Evolutionary conservation across 1,284 basidiomycete species (phyloP).

Genomic region (Ceratobasidium theobromae): DNA sequence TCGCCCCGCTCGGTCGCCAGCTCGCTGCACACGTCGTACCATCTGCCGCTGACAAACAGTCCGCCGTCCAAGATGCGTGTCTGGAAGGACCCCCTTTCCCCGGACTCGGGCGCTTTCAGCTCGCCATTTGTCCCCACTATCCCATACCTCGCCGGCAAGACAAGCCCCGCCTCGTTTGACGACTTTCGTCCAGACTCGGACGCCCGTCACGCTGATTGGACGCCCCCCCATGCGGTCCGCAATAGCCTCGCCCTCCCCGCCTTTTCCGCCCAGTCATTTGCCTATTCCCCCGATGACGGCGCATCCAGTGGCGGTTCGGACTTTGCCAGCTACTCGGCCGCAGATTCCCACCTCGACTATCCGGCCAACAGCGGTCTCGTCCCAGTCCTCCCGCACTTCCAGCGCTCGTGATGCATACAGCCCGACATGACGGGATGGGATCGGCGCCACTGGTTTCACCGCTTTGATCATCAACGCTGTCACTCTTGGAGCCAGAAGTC

Average conservation of each 20-base stretch:
- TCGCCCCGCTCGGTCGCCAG: constrained; percentile 21
- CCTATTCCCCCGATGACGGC: neutral
- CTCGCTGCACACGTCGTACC: constrained; percentile 5
- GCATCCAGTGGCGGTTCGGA: neutral
- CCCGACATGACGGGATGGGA: neutral
- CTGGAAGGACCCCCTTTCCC: neutral
- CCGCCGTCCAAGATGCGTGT: constrained; percentile 1
- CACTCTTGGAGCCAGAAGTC: neutral
- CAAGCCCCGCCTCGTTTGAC: neutral
- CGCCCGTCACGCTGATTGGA: constrained; percentile 10
- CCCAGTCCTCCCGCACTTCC: constrained; percentile 24
- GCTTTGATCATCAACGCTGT: neutral
- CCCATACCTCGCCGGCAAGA: constrained; percentile 2
- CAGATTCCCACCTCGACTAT: constrained; percentile 12
- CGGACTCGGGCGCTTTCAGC: neutral
- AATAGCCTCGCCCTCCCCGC: constrained; percentile 1
- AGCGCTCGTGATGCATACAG: neutral
- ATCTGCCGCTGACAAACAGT: neutral
- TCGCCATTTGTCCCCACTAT: neutral
- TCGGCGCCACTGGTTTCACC: neutral
- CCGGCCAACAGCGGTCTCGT: constrained; percentile 3
- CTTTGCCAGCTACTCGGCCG: neutral
- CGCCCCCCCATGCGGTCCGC: constrained; percentile 11
- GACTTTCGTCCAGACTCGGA: neutral
- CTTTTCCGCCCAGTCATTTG: neutral